Evolutionary conservation across 306 rosid genomes (phyloP), one percentile per base, ranked within the genome.

Genomic region (Prunus mume): DNA sequence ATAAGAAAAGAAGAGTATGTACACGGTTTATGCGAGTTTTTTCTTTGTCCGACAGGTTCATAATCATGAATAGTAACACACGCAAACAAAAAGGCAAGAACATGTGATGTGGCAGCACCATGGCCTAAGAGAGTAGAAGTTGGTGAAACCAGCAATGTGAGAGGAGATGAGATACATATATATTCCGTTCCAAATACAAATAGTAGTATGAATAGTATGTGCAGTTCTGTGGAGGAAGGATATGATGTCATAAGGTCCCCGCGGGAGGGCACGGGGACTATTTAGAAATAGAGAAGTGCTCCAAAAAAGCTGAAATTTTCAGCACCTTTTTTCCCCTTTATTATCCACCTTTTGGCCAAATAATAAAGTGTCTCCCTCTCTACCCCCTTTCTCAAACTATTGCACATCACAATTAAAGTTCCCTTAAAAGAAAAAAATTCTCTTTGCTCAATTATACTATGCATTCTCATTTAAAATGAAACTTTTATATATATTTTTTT

Each of bases 231-330:
- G 65, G 43, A 63, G 28, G 63, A 61, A 75, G 64, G 71, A 19
- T 58, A 38, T 68, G 70, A 74, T 68, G 75, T 50, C 68, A 68
- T 34, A 34, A 54, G 83, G 74, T 69, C 80, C 71, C 71, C 65
- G 60, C 70, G 19, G 10, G 56, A 54, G 45, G 75, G 83, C 57
- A 68, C 70, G 65, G 38, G 71, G 57, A 24, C 24, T 68, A 54
- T 46, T 38, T 38, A 27, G 2, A 57, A 30, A 63, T 25, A 50
- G 32, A 62, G 15, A 19, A 69, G 61, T 58, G 80, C 80, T 15
- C 52, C 62, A 49, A 74, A 73, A 38, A 79, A 74, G 65, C 71
- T 60, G 49, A 68, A 68, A 15, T 68, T 47, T 38, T 43, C 5
- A 24, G 27, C 2, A 34, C 70, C 32, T 34, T 4, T 7, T 22